These are phyloP conservation scores for Xylaria nigripes DNA, from an alignment of 495 filamentous ascomycete species.

Conservation along the genomic window DNA sequence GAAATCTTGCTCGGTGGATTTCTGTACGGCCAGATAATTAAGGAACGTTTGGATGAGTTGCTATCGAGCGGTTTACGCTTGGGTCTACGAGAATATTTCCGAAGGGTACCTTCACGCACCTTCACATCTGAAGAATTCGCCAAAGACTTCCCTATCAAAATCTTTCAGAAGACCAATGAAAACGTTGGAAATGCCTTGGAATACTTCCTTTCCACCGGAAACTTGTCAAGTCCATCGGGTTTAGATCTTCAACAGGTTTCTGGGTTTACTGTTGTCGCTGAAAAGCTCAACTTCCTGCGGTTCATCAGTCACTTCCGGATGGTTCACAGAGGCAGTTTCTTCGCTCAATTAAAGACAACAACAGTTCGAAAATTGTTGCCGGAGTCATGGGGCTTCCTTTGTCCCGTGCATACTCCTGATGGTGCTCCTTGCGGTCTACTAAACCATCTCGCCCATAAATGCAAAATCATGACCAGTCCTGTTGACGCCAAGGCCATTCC, in stretches of 20 bases:
- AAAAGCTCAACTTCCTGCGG: constrained; percentile 98
- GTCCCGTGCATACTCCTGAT: constrained; percentile 96
- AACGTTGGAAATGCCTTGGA: constrained; percentile 79
- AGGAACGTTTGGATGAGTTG: constrained; percentile 87
- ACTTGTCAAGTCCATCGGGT: constrained; percentile 80
- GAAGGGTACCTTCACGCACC: constrained; percentile 49
- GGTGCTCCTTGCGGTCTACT: constrained; percentile 88
- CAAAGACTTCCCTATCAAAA: constrained; percentile 67
- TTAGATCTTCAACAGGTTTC: constrained; percentile 90
- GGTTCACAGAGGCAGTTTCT: constrained; percentile 98
- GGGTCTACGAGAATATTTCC: constrained; percentile 61
- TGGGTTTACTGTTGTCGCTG: constrained; percentile 91
- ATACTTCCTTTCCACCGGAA: constrained; percentile 95
- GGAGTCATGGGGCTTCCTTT: constrained; percentile 96
- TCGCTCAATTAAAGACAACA: constrained; percentile 93
- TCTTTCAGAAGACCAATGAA: constrained; percentile 74
- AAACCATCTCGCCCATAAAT: constrained; percentile 94
- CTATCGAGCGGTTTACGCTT: constrained; percentile 55
- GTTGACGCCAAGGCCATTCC: constrained; percentile 67
- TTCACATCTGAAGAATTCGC: constrained; percentile 66
- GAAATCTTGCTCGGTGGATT: constrained; percentile 89
- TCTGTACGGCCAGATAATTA: constrained; percentile 88
- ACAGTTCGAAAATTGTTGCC: constrained; percentile 91
- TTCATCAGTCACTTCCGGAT: constrained; percentile 99
- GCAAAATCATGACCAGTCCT: constrained; percentile 67